phyloP scores from a whole-genome alignment of 345 rosid species.

The Carallia pectinifolia region DNA sequence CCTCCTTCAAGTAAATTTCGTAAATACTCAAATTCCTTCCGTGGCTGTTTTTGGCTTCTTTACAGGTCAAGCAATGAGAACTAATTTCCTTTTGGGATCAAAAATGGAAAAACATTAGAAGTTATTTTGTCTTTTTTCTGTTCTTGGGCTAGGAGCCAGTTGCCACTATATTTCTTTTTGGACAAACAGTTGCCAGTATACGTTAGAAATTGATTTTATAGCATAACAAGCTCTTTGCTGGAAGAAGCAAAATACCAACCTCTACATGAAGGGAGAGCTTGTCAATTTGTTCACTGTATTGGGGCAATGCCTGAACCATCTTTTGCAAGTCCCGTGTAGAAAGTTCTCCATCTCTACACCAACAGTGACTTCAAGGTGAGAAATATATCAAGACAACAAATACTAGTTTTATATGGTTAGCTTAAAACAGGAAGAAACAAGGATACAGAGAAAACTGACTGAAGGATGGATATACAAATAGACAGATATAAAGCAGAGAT shows the following conservation, averaged over 20 bases:
- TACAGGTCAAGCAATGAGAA: too few relatives aligned
- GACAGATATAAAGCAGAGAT: too few relatives aligned
- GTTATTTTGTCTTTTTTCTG: too few relatives aligned
- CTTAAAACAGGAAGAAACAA: neutral
- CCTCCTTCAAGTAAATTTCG: too few relatives aligned
- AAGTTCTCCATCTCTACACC: constrained; percentile 79
- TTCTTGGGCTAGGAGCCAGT: too few relatives aligned
- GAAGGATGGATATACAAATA: too few relatives aligned
- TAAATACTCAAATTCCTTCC: too few relatives aligned
- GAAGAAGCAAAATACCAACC: constrained; percentile 45
- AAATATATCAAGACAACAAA: constrained; percentile 12
- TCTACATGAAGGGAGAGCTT: constrained; percentile 99
- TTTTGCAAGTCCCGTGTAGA: constrained; percentile 94
- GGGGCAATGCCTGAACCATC: constrained; percentile 99
- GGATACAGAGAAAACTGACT: too few relatives aligned
- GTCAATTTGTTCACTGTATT: constrained; percentile 98
- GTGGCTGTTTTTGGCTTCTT: too few relatives aligned
- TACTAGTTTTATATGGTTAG: neutral
- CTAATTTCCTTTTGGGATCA: too few relatives aligned
- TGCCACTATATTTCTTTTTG: too few relatives aligned
- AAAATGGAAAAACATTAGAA: too few relatives aligned
- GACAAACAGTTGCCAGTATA: neutral
- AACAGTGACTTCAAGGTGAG: constrained; percentile 17
- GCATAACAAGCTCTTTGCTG: neutral
- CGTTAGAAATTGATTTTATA: neutral